Conservation (phyloP, 164 flowering plant genomes). For the Vitis riparia region DNA sequence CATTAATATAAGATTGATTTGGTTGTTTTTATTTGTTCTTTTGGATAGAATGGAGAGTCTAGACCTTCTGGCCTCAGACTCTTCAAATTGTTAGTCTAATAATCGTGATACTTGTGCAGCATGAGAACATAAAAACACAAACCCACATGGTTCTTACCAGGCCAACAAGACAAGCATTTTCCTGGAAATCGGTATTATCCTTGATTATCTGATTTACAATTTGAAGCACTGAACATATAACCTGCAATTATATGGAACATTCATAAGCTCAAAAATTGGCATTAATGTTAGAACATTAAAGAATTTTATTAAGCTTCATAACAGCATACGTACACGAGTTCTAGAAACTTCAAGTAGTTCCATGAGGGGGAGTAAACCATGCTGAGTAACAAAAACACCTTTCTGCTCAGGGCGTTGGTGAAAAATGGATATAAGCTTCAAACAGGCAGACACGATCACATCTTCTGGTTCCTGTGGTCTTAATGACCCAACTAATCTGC, state of each 20-base stretch:
- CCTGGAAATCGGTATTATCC: constrained; percentile 84
- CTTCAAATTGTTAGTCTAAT: background rate
- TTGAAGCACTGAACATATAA: constrained; percentile 89
- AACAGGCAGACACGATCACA: constrained; percentile 84
- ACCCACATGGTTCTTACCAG: constrained; percentile 57
- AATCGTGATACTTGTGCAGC: constrained; percentile 3
- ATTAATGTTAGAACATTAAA: background rate
- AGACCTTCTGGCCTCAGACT: no score
- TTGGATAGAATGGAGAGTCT: no score
- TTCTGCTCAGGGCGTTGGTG: constrained; percentile 93
- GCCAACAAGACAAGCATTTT: constrained; percentile 97
- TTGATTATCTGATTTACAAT: constrained; percentile 82
- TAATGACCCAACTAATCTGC: constrained; percentile 76
- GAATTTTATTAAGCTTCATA: background rate
- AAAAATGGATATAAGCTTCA: constrained; percentile 80
- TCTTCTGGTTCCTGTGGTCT: constrained; percentile 94
- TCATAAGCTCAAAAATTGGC: background rate
- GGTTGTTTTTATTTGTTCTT: no score
- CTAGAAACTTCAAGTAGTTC: constrained; percentile 87
- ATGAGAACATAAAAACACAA: background rate
- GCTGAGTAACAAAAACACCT: constrained; percentile 76
- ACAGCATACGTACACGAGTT: constrained; percentile 60
- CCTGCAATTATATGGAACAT: constrained; percentile 42
- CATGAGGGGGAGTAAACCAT: constrained; percentile 90
- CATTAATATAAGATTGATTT: no score